These are phyloP conservation scores for Pistacia vera DNA, from an alignment of 345 rosid genomes.

Conservation along the genomic window DNA sequence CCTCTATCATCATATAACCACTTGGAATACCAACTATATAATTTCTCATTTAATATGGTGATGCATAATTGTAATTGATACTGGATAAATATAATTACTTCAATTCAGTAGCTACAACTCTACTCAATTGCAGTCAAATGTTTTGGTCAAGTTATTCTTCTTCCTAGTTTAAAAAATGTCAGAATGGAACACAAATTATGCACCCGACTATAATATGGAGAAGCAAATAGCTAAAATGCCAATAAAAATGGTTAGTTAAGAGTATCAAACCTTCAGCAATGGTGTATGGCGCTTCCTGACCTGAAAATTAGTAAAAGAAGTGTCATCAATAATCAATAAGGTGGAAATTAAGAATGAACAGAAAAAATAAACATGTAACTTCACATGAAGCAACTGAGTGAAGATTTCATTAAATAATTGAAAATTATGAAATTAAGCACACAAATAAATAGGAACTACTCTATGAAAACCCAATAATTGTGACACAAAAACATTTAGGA, in stretches of 20 bases:
- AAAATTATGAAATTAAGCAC: not conserved
- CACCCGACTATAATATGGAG: not conserved
- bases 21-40: not conserved
- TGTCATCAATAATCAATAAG: not conserved
- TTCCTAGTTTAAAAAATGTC: not conserved
- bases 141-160: not conserved
- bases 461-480: not conserved
- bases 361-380: not conserved
- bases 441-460: not conserved
- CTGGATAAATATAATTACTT: not conserved
- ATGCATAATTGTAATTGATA: not conserved
- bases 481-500: not conserved
- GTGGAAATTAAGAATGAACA: not conserved
- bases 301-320: slow-evolving; percentile 41
- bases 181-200: not conserved
- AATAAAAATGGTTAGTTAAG: not conserved
- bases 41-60: not conserved
- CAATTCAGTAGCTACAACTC: not conserved
- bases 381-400: not conserved
- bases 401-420: not conserved
- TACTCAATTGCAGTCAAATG: not conserved
- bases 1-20: too few species aligned
- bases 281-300: slow-evolving; percentile 75
- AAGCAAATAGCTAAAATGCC: not conserved
- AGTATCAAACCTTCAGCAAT: slow-evolving; percentile 51